Base-by-base conservation (phyloP, 257 asterid genomes). In the Paraleonurus japonicus region DNA sequence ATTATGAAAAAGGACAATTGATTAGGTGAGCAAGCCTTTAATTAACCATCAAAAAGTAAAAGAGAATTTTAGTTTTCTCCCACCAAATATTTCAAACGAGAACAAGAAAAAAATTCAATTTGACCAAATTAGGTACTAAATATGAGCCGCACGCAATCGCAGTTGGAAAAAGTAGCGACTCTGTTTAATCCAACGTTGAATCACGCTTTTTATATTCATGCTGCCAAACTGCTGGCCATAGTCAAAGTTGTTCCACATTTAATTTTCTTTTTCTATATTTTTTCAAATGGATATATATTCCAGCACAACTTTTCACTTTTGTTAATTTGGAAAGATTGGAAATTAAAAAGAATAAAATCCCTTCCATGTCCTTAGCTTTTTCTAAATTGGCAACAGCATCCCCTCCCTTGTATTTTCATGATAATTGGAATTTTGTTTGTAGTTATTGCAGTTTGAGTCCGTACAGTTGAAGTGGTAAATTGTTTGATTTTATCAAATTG, bases 81-180 rank as follows among this genome's bases (percentile, higher is more conserved):
- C 7, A 41, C 59, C 71, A 50, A 61, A 43, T 16, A 53, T 41
- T 69, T 68, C 24, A 33, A 50, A 51, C 19, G 19, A 37, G 70
- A 20, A 43, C 0, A 13, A 43, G 37, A 48, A 33, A 35, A 33
- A 61, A 28, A 16, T 11, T 35, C 4, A 41, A 70, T 32, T 61
- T 76, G 81, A 76, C 81, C 10, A 57, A 76, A 64, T 72, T 72
- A 66, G 81, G 81, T 60, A 59, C 11, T 1, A 16, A n/a, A 35
- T 16, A 33, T 35, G 22, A 70, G 15, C 71, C 66, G 15, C 78
- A 77, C 77, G 81, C 41, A 66, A 72, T 22, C 65, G 23, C 50
- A 23, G 50, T 19, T 64, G 51, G 35, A 54, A 76, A 51, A 55
- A 43, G 20, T 1, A 27, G 68, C 43, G 69, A 57, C 48, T 8